A percentile compares a stretch with the other conserved stretches of the same genome.
Conservation (phyloP, 345 rosid species). For the Eucalyptus sp. region DNA sequence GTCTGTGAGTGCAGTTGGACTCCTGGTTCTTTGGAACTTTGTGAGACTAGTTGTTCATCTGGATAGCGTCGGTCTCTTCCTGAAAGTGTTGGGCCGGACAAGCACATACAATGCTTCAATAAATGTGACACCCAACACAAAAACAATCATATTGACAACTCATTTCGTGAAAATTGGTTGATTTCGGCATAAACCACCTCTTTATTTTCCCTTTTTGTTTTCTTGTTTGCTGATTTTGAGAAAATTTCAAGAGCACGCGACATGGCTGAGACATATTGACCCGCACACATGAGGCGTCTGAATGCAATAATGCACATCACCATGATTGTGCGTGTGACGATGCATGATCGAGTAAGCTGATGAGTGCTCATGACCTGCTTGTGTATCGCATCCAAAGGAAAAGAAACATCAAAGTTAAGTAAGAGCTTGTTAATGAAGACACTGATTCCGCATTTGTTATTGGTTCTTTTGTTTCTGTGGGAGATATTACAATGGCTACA, state of each 20-base stretch:
- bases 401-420: background rate
- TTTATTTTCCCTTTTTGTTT: background rate
- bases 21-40: background rate
- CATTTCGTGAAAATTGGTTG: background rate
- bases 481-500: background rate
- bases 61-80: background rate
- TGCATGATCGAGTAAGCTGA: background rate
- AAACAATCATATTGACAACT: background rate
- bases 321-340: background rate
- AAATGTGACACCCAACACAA: background rate
- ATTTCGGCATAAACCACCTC: background rate
- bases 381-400: background rate
- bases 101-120: background rate
- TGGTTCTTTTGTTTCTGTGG: background rate
- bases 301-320: too few relatives aligned
- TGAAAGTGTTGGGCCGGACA: background rate
- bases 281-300: accelerated
- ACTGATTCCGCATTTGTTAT: background rate
- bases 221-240: background rate
- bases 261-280: background rate
- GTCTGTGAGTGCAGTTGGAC: background rate
- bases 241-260: background rate
- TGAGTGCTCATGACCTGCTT: background rate
- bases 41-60: background rate
- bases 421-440: background rate